A percentile compares a stretch with the other conserved stretches of the same genome.
Conservation (phyloP, 495 filamentous ascomycete genomes). For the Tuber brumale region DNA sequence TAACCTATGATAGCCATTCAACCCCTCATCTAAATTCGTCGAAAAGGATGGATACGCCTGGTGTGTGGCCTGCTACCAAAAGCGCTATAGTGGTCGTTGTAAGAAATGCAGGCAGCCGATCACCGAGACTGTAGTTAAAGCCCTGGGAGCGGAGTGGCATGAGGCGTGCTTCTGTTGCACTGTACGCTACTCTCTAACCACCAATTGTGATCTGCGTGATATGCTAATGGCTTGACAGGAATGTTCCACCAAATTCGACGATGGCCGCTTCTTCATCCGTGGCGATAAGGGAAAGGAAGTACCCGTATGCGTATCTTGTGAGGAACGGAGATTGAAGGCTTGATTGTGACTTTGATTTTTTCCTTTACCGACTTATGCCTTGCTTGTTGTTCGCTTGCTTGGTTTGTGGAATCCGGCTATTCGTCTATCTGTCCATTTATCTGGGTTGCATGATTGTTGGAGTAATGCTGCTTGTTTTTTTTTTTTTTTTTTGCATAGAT, state of each 20-base stretch:
- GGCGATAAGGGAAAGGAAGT: constrained; percentile 44
- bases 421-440: not conserved
- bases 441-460: not conserved
- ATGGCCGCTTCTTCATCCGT: constrained; percentile 50
- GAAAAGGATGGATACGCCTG: constrained; percentile 99
- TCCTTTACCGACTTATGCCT: not conserved
- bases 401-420: not conserved
- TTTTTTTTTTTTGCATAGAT: not conserved
- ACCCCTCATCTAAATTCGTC: constrained; percentile 50
- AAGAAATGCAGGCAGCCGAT: constrained; percentile 76
- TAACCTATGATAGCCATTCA: constrained; percentile 23
- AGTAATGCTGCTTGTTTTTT: not conserved
- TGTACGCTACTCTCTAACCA: constrained; percentile 21
- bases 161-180: constrained; percentile 80
- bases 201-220: not conserved
- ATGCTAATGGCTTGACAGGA: constrained; percentile 42
- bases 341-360: constrained; percentile 3
- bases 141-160: constrained; percentile 91
- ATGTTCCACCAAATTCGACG: constrained; percentile 46
- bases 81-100: constrained; percentile 81
- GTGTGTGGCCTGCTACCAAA: constrained; percentile 90
- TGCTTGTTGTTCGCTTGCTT: not conserved
- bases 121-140: constrained; percentile 75
- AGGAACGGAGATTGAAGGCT: constrained; percentile 49
- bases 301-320: constrained; percentile 49